These are phyloP conservation scores for Coemansia interrupta DNA, from an alignment of 192 early-diverging fungal genomes.

Conservation along the genomic window DNA sequence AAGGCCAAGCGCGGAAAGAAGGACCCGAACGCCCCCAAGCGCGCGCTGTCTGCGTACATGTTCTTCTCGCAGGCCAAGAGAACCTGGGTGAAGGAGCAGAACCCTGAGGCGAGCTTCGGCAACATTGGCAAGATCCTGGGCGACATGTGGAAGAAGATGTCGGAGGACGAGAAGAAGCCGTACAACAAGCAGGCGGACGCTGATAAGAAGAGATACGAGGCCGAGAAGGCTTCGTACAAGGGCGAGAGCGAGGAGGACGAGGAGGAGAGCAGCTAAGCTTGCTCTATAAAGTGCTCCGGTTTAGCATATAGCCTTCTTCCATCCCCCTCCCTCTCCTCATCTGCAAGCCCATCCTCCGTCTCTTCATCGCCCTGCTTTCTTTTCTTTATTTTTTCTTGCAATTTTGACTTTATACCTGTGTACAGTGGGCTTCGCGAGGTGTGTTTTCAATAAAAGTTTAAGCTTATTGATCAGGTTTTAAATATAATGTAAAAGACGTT, in stretches of 20 bases:
- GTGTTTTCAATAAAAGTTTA: too few relatives aligned
- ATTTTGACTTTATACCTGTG: too few relatives aligned
- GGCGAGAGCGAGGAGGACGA: conserved; percentile 1
- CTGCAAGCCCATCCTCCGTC: too few relatives aligned
- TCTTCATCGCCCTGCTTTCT: too few relatives aligned
- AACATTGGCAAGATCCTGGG: conserved; percentile 71
- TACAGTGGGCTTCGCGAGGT: too few relatives aligned
- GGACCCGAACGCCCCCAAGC: conserved; percentile 89
- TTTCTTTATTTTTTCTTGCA: too few relatives aligned
- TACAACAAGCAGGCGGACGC: conserved; percentile 50
- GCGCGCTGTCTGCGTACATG: conserved; percentile 87
- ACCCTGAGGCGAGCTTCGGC: conserved; percentile 71
- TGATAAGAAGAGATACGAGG: conserved; percentile 51
- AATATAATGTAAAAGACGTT: too few relatives aligned
- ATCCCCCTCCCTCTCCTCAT: neutral
- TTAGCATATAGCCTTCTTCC: neutral
- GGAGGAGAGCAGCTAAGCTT: conserved; percentile 22
- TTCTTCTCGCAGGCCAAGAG: conserved; percentile 85
- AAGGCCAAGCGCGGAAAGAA: conserved; percentile 65
- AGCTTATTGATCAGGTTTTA: too few relatives aligned
- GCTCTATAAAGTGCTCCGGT: conserved; percentile 10
- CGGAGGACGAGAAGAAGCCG: conserved; percentile 56
- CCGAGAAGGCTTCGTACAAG: conserved; percentile 34
- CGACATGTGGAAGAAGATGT: conserved; percentile 62
- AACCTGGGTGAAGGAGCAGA: conserved; percentile 69